phyloP scores from a whole-genome alignment of 2,329 filamentous ascomycete species.

The Scleromitrula shiraiana region DNA sequence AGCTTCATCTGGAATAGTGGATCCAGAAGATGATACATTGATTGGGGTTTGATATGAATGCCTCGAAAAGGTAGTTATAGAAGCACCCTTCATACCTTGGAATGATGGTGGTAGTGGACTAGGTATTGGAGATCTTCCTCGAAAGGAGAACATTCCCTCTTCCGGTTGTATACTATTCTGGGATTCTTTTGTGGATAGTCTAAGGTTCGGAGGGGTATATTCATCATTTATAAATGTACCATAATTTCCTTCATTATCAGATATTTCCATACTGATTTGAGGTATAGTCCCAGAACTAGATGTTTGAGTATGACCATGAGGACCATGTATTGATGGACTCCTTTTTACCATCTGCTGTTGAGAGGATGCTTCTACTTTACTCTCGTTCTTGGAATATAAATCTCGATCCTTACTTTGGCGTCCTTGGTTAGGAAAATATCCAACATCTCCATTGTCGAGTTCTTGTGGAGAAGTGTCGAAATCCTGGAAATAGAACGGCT shows the following conservation, averaged over 20 bases:
- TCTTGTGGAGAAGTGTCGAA: constrained; percentile 6
- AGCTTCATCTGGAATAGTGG: background rate
- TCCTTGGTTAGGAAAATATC: constrained; percentile 2
- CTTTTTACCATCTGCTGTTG: background rate
- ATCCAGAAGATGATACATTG: background rate
- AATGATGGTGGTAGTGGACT: background rate
- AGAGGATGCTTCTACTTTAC: background rate
- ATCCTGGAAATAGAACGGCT: constrained; percentile 1
- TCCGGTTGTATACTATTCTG: constrained; percentile 7
- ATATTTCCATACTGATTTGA: background rate
- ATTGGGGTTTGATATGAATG: background rate
- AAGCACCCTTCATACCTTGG: constrained; percentile 12
- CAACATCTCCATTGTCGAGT: background rate
- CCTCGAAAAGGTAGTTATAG: constrained; percentile 11
- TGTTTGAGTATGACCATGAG: background rate
- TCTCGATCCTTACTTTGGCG: background rate
- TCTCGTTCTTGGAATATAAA: background rate
- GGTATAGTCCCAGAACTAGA: background rate
- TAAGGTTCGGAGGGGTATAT: background rate
- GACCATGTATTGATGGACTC: constrained; percentile 4
- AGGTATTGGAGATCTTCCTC: background rate
- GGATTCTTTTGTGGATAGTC: background rate
- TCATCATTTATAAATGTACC: background rate
- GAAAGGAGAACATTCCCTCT: constrained; percentile 5
- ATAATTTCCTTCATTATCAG: background rate